Base-by-base conservation (phyloP, 768 basidiomycete genomes). In the Termitomyces bulborhizus region DNA sequence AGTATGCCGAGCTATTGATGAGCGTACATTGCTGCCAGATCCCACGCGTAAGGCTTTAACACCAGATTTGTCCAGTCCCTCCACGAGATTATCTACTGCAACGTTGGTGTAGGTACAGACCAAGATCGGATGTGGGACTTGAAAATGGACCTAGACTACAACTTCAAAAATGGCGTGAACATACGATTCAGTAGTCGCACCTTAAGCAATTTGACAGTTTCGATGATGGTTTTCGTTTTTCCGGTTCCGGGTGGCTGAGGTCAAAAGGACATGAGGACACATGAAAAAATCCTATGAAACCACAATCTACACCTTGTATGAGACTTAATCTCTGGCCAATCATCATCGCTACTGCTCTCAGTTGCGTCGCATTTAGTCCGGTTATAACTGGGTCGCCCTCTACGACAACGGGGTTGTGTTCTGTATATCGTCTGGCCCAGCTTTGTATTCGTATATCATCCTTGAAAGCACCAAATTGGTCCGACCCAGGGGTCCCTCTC, bases 61-160 rank as follows among this genome's bases (percentile, higher is more conserved):
- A 3, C 83, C 81, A 1, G 78, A 73, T 6, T 71, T 68, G 8
- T 75, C 76, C 26, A 94, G 75, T 0, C 89, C 89, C 64, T 88
- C 85, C 37, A 94, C 83, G 8, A 97, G 82, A 61, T 95, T 91
- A 66, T 97, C 93, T 18, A 95, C 92, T 0, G 95, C 93, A 18
- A 84, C 90, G 61, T 97, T 95, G 40, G 95, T 97, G 65, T 90
- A 96, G 0, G 94, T 94, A 67, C 90, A 91, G n/a, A 96, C 87
- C 13, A 98, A 80, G 40, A 96, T 75, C 1, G 93, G 93, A 36
- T 88, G 81, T 5, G 89, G 82, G 9, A 95, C 84, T 67, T 87
- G 77, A 66, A 94, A 98, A 64, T 92, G 83, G 3, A 71, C 66
- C 86, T 92, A 65, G 26, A 50, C 37, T 39, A 29, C 6, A 53